phyloP scores from a whole-genome alignment of 2,329 filamentous ascomycete species.

The Thelonectria blattea region DNA sequence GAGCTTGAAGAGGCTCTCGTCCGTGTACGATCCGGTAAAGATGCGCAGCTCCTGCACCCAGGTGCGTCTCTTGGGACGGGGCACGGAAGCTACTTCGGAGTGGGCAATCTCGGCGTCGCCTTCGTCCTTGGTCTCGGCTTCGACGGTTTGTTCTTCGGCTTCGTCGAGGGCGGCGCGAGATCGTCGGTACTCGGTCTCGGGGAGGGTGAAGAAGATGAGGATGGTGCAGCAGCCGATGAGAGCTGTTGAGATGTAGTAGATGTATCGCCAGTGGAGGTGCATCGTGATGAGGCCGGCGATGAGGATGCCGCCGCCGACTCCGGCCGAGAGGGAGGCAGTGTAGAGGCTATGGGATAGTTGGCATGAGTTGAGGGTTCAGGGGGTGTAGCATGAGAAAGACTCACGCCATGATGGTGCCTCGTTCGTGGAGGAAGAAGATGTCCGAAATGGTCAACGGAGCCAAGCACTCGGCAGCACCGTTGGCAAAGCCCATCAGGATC shows the following conservation, averaged over 20 bases:
- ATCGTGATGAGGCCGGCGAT: conserved; percentile 54
- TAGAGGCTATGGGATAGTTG: conserved; percentile 39
- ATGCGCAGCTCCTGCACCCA: conserved; percentile 18
- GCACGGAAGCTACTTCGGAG: conserved; percentile 6
- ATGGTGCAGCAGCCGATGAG: conserved; percentile 53
- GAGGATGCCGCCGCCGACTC: conserved; percentile 48
- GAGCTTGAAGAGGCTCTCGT: conserved; percentile 44
- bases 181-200: conserved; percentile 56
- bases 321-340: conserved; percentile 45
- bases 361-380: neutral
- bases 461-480: conserved; percentile 31
- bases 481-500: conserved; percentile 24
- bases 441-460: conserved; percentile 57
- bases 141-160: neutral
- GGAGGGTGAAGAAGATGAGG: conserved; percentile 57
- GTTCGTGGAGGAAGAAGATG: conserved; percentile 60
- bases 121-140: conserved; percentile 9
- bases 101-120: conserved; percentile 15
- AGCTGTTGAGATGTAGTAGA: conserved; percentile 55
- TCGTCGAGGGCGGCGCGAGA: neutral
- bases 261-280: conserved; percentile 52
- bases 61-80: conserved; percentile 11
- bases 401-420: conserved; percentile 55
- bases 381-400: conserved; percentile 26
- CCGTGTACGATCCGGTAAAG: conserved; percentile 21